A percentile compares a stretch with the other conserved stretches of the same genome.
phyloP scores from a whole-genome alignment of 116 monocot genomes.

The Iris pallida region DNA sequence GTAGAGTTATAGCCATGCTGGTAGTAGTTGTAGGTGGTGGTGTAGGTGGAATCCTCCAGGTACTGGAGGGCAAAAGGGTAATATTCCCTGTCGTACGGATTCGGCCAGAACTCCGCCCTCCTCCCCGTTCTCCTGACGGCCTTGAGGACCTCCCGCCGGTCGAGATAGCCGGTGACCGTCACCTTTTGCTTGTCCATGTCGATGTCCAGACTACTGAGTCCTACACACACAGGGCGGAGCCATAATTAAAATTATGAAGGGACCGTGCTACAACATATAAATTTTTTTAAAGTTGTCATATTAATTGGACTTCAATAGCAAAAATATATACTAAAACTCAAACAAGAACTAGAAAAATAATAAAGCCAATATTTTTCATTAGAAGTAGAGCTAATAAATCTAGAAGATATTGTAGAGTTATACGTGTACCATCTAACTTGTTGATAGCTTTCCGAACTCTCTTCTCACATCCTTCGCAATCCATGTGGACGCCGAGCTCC shows the following conservation, averaged over 20 bases:
- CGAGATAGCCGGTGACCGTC: slow-evolving; percentile 13
- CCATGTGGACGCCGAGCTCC: slow-evolving; percentile 73
- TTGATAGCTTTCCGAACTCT: slow-evolving; percentile 61
- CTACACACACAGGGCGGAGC: slow-evolving; percentile 31
- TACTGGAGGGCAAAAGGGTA: slow-evolving; percentile 52
- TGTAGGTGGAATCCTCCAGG: slow-evolving; percentile 42
- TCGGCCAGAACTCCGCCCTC: slow-evolving; percentile 82
- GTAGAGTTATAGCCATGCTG: slow-evolving; percentile 47
- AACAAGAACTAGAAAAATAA: not conserved
- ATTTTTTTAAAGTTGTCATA: too few species aligned
- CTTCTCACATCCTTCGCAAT: slow-evolving; percentile 75
- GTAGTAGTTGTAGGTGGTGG: slow-evolving; percentile 42
- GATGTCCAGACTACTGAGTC: slow-evolving; percentile 56
- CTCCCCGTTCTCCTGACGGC: slow-evolving; percentile 62
- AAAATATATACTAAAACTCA: too few species aligned
- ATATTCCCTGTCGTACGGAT: slow-evolving; percentile 53
- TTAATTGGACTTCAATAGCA: too few species aligned
- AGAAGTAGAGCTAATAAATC: not conserved
- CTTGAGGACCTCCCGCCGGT: slow-evolving; percentile 52
- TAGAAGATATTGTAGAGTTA: not conserved
- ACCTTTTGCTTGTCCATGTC: slow-evolving; percentile 71
- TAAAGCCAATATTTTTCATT: not conserved
- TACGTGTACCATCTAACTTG: slow-evolving; percentile 46
- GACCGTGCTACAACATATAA: too few species aligned
- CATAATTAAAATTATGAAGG: too few species aligned